Evolutionary conservation across 176 grass and related monocot genomes (phyloP).

Genomic region (Canna indica): DNA sequence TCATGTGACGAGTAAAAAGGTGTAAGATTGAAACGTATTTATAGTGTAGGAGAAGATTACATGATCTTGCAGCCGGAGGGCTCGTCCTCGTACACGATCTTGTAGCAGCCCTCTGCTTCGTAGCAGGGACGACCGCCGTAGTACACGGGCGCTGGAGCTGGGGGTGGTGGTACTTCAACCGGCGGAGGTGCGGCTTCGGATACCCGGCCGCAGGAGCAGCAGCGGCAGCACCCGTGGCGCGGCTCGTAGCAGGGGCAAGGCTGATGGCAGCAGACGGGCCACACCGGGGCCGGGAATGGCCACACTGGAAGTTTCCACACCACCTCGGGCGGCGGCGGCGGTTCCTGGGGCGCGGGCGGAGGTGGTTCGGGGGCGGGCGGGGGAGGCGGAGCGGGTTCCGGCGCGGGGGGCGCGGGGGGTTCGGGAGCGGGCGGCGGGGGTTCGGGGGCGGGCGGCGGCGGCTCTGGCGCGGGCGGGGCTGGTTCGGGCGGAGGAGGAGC

Average conservation of each 20-base stretch:
- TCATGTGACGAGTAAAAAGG: not conserved
- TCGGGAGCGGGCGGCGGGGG: not conserved
- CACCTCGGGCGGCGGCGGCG: constrained; percentile 31
- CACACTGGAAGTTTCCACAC: constrained; percentile 26
- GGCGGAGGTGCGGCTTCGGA: not conserved
- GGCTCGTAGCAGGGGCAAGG: constrained; percentile 49
- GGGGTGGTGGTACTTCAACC: not conserved
- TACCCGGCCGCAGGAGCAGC: constrained; percentile 20
- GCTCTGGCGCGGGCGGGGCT: not conserved
- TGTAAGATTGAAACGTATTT: not conserved
- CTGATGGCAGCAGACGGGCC: constrained; percentile 21
- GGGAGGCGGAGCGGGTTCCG: not conserved
- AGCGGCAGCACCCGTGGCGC: constrained; percentile 30
- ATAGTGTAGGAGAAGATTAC: constrained; percentile 12
- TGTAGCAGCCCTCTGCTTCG: constrained; percentile 28
- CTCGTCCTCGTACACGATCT: constrained; percentile 46
- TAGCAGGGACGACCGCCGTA: constrained; percentile 27
- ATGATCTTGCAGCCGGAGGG: constrained; percentile 33
- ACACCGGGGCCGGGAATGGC: not conserved
- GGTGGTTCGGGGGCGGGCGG: not conserved
- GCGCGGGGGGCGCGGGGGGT: not conserved
- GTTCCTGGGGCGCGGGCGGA: not conserved
- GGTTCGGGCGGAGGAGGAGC: not conserved
- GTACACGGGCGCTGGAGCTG: constrained; percentile 15
- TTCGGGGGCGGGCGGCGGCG: not conserved